Percentiles rank a stretch among this genome's conserved stretches.
Evolutionary conservation across 2,329 filamentous ascomycete species (phyloP).

Genomic region (Coccinonectria pachysandricola): DNA sequence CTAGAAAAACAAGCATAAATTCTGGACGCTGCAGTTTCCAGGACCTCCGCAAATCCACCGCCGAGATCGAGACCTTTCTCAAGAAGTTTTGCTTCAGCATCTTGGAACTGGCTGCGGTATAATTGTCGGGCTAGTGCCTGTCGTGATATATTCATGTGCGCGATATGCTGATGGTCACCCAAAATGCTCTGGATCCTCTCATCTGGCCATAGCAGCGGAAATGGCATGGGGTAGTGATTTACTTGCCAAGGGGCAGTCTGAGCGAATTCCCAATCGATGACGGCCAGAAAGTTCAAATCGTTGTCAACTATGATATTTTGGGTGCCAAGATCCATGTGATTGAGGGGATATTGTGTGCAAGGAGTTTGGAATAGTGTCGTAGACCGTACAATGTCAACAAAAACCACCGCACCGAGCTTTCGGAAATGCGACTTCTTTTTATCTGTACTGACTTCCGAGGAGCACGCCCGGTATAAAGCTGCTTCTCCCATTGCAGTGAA

Average conservation of each 20-base stretch:
- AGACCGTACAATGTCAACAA: constrained; percentile 13
- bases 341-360: constrained; percentile 13
- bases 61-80: background rate
- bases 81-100: constrained; percentile 6
- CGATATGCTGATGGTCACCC: constrained; percentile 8
- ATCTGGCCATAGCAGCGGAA: constrained; percentile 13
- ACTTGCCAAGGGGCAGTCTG: constrained; percentile 21
- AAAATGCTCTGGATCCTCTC: constrained; percentile 8
- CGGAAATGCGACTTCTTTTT: constrained; percentile 1
- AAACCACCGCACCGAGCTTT: constrained; percentile 9
- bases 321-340: constrained; percentile 24
- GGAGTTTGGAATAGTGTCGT: constrained; percentile 10
- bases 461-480: background rate
- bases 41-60: constrained; percentile 4
- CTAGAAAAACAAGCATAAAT: constrained; percentile 8
- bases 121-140: constrained; percentile 7
- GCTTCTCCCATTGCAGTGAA: constrained; percentile 13
- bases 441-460: background rate
- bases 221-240: constrained; percentile 22
- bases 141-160: constrained; percentile 7
- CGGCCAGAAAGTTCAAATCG: constrained; percentile 19
- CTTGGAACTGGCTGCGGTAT: constrained; percentile 8
- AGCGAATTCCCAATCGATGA: constrained; percentile 25
- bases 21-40: constrained; percentile 11
- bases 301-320: constrained; percentile 24